These are phyloP conservation scores for Candida koratica DNA, from an alignment of 805 yeast species.

Conservation along the genomic window DNA sequence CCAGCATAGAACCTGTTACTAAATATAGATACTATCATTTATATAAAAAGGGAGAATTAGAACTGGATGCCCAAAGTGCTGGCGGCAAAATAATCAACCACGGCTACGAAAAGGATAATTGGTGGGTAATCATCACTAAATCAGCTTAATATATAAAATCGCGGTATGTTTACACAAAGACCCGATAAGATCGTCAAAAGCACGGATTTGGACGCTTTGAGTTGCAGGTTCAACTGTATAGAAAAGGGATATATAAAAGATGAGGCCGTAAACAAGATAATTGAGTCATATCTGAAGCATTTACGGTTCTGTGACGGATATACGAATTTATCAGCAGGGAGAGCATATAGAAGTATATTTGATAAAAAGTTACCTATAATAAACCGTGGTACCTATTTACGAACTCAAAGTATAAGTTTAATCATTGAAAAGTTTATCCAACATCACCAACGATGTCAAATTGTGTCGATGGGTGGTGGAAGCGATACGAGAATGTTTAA, in stretches of 20 bases:
- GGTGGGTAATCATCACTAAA: conserved; percentile 58
- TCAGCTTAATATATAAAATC: too few relatives aligned
- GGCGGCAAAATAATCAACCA: conserved; percentile 57
- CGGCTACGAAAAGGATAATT: conserved; percentile 92
- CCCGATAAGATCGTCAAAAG: conserved; percentile 46
- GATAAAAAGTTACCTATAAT: conserved; percentile 58
- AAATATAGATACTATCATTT: conserved; percentile 86
- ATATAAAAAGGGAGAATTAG: conserved; percentile 80
- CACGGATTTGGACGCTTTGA: conserved; percentile 70
- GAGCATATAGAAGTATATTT: conserved; percentile 39
- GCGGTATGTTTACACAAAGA: conserved; percentile 20
- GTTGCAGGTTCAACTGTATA: conserved; percentile 56
- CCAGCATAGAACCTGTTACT: conserved; percentile 39
- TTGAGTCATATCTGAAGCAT: conserved; percentile 33
- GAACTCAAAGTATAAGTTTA: conserved; percentile 51
- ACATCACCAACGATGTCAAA: conserved; percentile 37
- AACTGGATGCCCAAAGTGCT: conserved; percentile 62
- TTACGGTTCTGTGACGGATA: conserved; percentile 40
- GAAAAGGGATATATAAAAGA: conserved; percentile 46
- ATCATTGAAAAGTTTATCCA: conserved; percentile 42
- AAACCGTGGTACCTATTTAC: conserved; percentile 64
- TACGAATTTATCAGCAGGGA: conserved; percentile 34
- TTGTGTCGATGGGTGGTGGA: conserved; percentile 76
- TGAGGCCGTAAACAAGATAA: conserved; percentile 28
- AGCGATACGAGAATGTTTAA: conserved; percentile 68